A percentile compares a stretch with the other conserved stretches of the same genome.
phyloP scores from a whole-genome alignment of 768 basidiomycete species.

The Stropharia rugosoannulata region DNA sequence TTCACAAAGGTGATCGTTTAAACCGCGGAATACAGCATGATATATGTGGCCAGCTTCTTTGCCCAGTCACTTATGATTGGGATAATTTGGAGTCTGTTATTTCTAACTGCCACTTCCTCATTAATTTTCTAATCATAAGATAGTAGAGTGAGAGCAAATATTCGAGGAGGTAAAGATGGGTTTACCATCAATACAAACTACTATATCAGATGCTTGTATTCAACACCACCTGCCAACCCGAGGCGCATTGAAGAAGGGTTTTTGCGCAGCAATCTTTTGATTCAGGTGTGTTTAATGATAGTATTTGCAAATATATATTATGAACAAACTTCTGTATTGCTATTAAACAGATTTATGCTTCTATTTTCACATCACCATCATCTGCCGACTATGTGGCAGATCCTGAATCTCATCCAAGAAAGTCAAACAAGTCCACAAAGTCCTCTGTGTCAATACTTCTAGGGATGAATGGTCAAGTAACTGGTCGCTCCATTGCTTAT shows the following conservation, averaged over 20 bases:
- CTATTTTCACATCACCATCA: slow-evolving; percentile 7
- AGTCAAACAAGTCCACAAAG: neutral
- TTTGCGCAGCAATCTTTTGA: neutral
- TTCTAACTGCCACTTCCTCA: too few species aligned
- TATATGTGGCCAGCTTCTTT: slow-evolving; percentile 12
- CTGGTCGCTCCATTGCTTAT: neutral
- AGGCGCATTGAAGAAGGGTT: neutral
- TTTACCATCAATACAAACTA: neutral
- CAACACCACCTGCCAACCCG: neutral
- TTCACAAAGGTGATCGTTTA: neutral
- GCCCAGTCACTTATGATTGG: slow-evolving; percentile 15
- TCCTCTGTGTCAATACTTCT: neutral
- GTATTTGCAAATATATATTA: too few species aligned
- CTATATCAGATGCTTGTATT: neutral
- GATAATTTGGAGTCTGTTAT: slow-evolving; percentile 14
- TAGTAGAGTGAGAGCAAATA: slow-evolving; percentile 4
- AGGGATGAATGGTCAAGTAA: neutral
- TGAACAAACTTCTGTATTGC: too few species aligned
- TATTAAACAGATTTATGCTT: neutral
- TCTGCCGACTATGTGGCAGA: slow-evolving; percentile 2
- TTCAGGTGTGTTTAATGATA: neutral
- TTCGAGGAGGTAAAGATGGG: neutral
- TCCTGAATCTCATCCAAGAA: neutral
- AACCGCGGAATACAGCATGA: slow-evolving; percentile 14
- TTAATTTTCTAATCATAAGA: too few species aligned